These are phyloP conservation scores for Chaetomium olivaceum DNA, from an alignment of 2,329 filamentous ascomycete species.

Conservation along the genomic window DNA sequence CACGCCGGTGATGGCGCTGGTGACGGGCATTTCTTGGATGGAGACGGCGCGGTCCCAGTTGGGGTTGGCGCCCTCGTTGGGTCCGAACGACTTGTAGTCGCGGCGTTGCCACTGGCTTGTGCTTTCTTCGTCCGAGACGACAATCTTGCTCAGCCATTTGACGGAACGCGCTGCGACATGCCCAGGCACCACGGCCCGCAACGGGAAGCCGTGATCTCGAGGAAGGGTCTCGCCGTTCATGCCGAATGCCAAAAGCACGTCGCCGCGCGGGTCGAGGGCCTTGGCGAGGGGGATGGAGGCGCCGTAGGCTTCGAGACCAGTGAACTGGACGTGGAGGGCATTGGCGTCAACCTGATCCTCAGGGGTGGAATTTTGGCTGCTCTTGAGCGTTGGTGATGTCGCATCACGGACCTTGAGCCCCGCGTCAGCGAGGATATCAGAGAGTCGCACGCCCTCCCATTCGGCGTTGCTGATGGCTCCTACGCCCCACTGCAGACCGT, in stretches of 20 bases:
- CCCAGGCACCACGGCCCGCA: constrained; percentile 63
- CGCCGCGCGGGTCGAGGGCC: constrained; percentile 59
- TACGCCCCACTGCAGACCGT: constrained; percentile 60
- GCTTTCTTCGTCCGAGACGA: constrained; percentile 66
- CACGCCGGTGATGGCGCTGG: constrained; percentile 62
- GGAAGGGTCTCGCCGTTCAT: constrained; percentile 68
- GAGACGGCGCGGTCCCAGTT: constrained; percentile 64
- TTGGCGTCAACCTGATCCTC: constrained; percentile 41
- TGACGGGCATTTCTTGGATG: constrained; percentile 70
- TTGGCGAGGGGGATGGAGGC: constrained; percentile 62
- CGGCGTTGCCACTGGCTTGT: constrained; percentile 64
- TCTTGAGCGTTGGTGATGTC: constrained; percentile 11
- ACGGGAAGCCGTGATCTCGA: constrained; percentile 65
- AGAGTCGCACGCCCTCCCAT: constrained; percentile 58
- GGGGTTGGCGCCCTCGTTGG: constrained; percentile 57
- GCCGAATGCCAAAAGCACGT: constrained; percentile 65
- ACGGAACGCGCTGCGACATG: constrained; percentile 67
- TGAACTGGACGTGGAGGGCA: constrained; percentile 57
- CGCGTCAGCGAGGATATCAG: constrained; percentile 58
- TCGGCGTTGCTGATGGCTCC: constrained; percentile 62
- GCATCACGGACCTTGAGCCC: constrained; percentile 44
- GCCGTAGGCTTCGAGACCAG: constrained; percentile 60
- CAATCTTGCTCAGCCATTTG: constrained; percentile 68
- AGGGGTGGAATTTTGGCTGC: constrained; percentile 39
- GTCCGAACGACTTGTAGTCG: constrained; percentile 70